phyloP scores from a whole-genome alignment of 495 filamentous ascomycete species.

The Penicillium antarcticum region DNA sequence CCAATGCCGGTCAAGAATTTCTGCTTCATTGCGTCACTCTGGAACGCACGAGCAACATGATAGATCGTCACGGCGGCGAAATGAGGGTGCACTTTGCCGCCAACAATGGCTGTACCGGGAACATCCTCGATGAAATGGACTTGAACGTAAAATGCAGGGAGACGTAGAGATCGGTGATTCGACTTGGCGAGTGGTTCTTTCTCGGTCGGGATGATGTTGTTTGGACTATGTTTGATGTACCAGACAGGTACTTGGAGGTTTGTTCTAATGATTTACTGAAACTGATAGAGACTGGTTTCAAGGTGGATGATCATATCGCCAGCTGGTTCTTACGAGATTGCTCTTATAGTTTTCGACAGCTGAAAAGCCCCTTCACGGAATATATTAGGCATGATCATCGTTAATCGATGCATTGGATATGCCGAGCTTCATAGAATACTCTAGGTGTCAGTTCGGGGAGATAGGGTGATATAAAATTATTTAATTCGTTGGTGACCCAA shows the following conservation, averaged over 20 bases:
- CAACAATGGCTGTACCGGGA: neutral
- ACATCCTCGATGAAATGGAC: conserved; percentile 4
- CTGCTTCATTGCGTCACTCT: conserved; percentile 2
- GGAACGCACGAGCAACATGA: conserved; percentile 9
- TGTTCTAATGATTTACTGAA: neutral
- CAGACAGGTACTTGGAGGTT: neutral
- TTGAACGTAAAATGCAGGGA: conserved; percentile 22
- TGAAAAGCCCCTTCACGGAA: too few species aligned
- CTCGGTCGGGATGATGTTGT: neutral
- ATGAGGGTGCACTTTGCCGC: neutral
- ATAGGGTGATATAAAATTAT: conserved; percentile 5
- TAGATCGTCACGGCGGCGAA: conserved; percentile 8
- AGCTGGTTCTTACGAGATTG: too few species aligned
- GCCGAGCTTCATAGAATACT: neutral
- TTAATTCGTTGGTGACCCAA: neutral
- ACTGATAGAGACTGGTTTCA: too few species aligned
- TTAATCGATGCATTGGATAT: too few species aligned
- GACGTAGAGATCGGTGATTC: conserved; percentile 13
- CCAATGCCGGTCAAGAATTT: conserved; percentile 4
- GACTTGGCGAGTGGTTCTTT: conserved; percentile 14
- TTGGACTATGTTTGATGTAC: neutral
- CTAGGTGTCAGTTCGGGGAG: neutral
- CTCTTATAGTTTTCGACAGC: too few species aligned
- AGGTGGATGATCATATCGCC: too few species aligned
- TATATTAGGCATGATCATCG: too few species aligned